Evolutionary conservation across 2,329 filamentous ascomycete species (phyloP), one percentile per base, ranked within the genome.

Genomic region (Thermochaetoides dissita): DNA sequence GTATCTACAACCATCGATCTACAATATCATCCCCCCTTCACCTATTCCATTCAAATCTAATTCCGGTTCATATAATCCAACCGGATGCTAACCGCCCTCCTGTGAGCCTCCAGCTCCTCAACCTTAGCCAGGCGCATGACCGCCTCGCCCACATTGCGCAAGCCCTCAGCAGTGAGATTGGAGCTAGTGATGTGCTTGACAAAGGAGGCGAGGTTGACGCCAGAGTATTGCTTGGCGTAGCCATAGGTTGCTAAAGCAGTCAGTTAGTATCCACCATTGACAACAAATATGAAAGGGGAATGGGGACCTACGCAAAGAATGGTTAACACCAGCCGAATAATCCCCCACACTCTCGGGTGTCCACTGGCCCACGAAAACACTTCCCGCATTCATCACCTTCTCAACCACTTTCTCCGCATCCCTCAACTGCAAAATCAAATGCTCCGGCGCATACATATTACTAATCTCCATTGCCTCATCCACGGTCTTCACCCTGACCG

Each of bases 171-270:
- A 1, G 86, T 94, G 47, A 98, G 71, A 61, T 94, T 84, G 0
- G 87, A 86, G 65, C 84, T 91, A 33, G 91, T 98, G 57, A 98
- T 95, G 69, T 96, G 87, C 68, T 98, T 98, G 60, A 94, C 75
- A 64, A 95, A 98, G 2, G 89, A 96, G 30, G 77, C 86, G 6
- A 98, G 74, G 62, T 94, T 98, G 57, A 98, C 91, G 40, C 91
- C 91, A 6, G 87, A 95, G 67, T 98, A 98, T 63, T 98, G 91
- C 66, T 94, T 94, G 38, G 91, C 91, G 56, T 94, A 98, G 34
- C 91, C 91, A 58, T 96, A 98, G 0, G 91, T 98, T 40, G 91
- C 87, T 94, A 52, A 3, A 8, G 34, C 5, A 12, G 7, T 10
- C 6, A 35, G 34, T 7, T 11, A n/a, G 6, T 8, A 10, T 12